Conservation (phyloP, 2,329 filamentous ascomycete species). For the Furcasterigmium sp. region DNA sequence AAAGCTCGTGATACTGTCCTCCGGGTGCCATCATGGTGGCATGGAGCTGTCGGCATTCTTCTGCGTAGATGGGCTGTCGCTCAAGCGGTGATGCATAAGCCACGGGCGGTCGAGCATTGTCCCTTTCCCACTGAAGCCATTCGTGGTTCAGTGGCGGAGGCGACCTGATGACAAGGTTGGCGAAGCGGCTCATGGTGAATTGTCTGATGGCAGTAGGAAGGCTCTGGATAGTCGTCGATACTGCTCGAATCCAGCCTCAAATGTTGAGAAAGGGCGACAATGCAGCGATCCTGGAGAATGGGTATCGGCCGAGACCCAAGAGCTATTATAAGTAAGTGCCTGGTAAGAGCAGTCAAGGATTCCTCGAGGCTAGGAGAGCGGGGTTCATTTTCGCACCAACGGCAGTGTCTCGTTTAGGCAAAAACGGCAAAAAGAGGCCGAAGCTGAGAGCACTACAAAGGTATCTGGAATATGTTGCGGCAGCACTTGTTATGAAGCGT, state of each 20-base stretch:
- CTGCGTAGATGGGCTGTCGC: conserved; percentile 33
- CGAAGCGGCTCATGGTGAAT: conserved; percentile 3
- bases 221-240: no score
- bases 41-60: conserved; percentile 31
- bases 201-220: no score
- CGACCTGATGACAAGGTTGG: conserved; percentile 17
- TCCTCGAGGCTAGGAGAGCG: neutral
- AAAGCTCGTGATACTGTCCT: conserved; percentile 29
- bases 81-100: conserved; percentile 18
- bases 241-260: no score
- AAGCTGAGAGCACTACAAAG: no score
- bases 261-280: no score
- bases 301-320: no score
- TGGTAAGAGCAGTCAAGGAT: no score
- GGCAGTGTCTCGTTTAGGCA: neutral
- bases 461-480: no score
- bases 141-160: conserved; percentile 30
- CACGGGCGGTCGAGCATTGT: conserved; percentile 19
- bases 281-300: no score
- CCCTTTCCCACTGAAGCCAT: conserved; percentile 32
- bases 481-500: no score
- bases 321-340: no score
- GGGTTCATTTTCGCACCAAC: conserved; percentile 3
- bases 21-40: conserved; percentile 27
- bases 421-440: neutral